phyloP scores from a whole-genome alignment of 305 asterid species.

The Rubia peregrina region DNA sequence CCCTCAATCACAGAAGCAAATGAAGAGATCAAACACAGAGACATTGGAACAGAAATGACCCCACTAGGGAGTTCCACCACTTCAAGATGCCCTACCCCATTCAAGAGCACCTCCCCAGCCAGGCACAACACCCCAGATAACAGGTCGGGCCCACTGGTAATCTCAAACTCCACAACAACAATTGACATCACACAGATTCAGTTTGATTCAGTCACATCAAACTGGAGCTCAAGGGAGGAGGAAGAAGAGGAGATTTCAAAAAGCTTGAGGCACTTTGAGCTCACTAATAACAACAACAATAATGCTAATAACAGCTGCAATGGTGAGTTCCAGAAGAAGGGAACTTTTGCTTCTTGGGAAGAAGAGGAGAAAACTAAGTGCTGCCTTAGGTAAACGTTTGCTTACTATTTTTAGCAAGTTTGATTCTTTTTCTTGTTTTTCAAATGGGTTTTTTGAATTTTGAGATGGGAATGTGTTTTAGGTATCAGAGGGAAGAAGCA shows the following conservation, averaged over 20 bases:
- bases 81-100: conserved; percentile 90
- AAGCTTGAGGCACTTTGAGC: conserved; percentile 91
- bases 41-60: conserved; percentile 93
- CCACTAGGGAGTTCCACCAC: conserved; percentile 89
- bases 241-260: conserved; percentile 94
- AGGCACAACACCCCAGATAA: conserved; percentile 76
- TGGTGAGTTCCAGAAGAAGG: conserved; percentile 43
- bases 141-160: conserved; percentile 68
- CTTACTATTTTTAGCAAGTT: too few relatives aligned
- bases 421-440: background rate
- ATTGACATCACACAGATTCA: conserved; percentile 53
- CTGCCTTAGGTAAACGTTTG: conserved; percentile 52
- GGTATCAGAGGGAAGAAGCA: conserved; percentile 96
- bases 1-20: conserved; percentile 23
- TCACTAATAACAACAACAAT: conserved; percentile 24
- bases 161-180: conserved; percentile 24
- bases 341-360: conserved; percentile 59
- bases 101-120: conserved; percentile 66
- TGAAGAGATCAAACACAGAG: conserved; percentile 57
- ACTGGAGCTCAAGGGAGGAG: conserved; percentile 94
- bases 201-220: conserved; percentile 44
- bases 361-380: conserved; percentile 73
- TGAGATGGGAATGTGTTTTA: conserved; percentile 16
- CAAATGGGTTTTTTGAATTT: background rate
- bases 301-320: background rate